Conservation (phyloP, 176 grass and related monocot genomes). For the Lolium perenne region DNA sequence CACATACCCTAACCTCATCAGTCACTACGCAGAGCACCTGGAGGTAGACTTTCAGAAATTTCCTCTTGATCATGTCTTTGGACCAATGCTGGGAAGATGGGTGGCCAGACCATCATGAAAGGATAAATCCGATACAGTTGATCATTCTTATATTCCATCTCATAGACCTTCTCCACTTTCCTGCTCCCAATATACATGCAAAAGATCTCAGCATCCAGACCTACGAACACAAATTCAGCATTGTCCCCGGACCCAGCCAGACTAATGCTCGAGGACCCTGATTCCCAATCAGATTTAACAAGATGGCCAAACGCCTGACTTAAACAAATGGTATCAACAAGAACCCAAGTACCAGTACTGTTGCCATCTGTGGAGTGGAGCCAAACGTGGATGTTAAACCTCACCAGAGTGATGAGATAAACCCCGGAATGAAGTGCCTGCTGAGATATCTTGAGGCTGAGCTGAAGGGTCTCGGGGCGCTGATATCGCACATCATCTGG, state of each 20-base stretch:
- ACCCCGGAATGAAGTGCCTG: conserved; percentile 17
- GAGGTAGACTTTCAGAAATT: background rate
- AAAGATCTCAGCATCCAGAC: background rate
- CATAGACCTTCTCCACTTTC: conserved; percentile 38
- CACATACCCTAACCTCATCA: background rate
- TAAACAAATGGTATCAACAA: conserved; percentile 24
- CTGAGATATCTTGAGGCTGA: background rate
- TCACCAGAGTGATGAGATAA: background rate
- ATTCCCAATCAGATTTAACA: conserved; percentile 18
- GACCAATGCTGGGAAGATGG: background rate
- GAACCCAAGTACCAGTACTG: conserved; percentile 4
- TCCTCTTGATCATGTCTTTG: background rate
- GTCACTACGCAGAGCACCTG: background rate
- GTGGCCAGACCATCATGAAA: conserved; percentile 20
- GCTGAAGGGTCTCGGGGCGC: background rate
- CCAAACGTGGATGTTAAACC: conserved; percentile 25
- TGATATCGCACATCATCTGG: background rate
- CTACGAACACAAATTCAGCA: conserved; percentile 31
- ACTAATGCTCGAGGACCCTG: background rate
- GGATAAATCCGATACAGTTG: background rate
- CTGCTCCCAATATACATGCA: conserved; percentile 19
- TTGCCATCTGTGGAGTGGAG: background rate
- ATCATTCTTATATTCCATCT: background rate
- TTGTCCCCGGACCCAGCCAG: conserved; percentile 28
- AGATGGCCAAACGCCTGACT: conserved; percentile 23